Percentiles rank a stretch among this genome's conserved stretches.
Evolutionary conservation across 2,329 filamentous ascomycete species (phyloP).

Genomic region (Pezicula carpinea): DNA sequence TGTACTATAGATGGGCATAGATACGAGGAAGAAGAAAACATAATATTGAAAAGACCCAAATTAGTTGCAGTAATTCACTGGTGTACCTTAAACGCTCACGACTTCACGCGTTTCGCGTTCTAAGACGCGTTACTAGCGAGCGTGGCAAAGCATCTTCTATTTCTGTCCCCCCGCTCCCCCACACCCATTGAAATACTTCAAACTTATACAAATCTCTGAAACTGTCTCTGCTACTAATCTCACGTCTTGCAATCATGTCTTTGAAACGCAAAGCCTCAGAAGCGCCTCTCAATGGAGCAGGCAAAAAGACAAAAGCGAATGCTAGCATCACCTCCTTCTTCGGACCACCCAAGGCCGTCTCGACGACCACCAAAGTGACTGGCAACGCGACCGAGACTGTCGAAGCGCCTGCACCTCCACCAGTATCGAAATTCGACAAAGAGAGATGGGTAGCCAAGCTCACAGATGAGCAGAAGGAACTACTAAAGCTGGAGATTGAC

Average conservation of each 20-base stretch:
- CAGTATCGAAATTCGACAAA: conserved; percentile 69
- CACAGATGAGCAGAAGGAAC: conserved; percentile 72
- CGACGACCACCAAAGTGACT: conserved; percentile 37
- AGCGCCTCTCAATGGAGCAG: conserved; percentile 39
- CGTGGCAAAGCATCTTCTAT: background rate
- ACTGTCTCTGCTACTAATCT: conserved; percentile 16
- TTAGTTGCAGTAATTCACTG: background rate
- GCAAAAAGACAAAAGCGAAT: conserved; percentile 71
- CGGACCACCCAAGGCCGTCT: conserved; percentile 44
- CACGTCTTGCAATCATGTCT: conserved; percentile 26
- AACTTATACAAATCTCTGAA: conserved; percentile 4
- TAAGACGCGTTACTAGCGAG: background rate
- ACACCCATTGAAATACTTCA: background rate
- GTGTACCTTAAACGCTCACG: background rate
- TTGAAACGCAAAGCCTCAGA: conserved; percentile 64
- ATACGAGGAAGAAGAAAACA: background rate
- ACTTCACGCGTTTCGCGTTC: background rate
- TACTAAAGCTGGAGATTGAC: conserved; percentile 86
- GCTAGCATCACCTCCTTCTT: conserved; percentile 90
- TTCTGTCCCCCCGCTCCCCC: background rate
- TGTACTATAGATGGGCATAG: background rate
- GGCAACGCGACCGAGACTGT: conserved; percentile 26
- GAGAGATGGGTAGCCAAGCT: conserved; percentile 80
- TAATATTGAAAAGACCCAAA: background rate
- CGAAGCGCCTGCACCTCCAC: conserved; percentile 13